Base-by-base conservation (phyloP, 2,329 filamentous ascomycete species). In the Magnaporthiopsis incrustans region DNA sequence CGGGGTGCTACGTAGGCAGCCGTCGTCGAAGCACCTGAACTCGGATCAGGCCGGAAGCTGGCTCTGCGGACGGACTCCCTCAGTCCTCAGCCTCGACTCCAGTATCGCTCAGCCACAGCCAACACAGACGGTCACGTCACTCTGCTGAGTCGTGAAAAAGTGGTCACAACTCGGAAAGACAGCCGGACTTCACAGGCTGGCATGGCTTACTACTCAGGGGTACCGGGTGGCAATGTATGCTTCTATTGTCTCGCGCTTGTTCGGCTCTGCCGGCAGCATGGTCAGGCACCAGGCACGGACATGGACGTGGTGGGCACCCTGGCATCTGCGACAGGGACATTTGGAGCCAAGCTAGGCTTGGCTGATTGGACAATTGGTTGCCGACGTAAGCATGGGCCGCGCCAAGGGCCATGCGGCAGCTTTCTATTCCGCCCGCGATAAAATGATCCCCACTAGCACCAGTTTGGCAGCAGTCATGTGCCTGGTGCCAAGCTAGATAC, bases 311-410 rank as follows among this genome's bases (percentile, higher is more conserved):
- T 35, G 33, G 33, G 2, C 11, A 11, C 33, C 12, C 12, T 12
- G 32, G 32, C 11, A 11, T 35, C 33, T 35, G 33, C 33, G 33
- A 35, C 8, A 35, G 12, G 11, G 33, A 11, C 3, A 12, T 35
- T 35, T 35, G 11, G 32, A 15, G 58, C 27, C 58, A 60, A 32
- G 58, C 15, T 30, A 38, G 22, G 26, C 58, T 32, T 35, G 58
- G 32, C 22, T 60, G 58, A 60, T 60, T 60, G 58, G 58, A 12
- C 58, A 60, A 60, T 60, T 6, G 22, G 32, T 18, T 15, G 25
- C 18, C 27, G 12, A 12, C 57, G 57, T 58, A 14, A 58, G 57
- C 57, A 58, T 25, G 57, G 57, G 57, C 30, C 25, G 22, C 30
- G 25, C n/a, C 57, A 58, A 27, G 57, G 25, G 44, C 44, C 18